These are phyloP conservation scores for Rubia occidens DNA, from an alignment of 305 asterid genomes.

Conservation along the genomic window DNA sequence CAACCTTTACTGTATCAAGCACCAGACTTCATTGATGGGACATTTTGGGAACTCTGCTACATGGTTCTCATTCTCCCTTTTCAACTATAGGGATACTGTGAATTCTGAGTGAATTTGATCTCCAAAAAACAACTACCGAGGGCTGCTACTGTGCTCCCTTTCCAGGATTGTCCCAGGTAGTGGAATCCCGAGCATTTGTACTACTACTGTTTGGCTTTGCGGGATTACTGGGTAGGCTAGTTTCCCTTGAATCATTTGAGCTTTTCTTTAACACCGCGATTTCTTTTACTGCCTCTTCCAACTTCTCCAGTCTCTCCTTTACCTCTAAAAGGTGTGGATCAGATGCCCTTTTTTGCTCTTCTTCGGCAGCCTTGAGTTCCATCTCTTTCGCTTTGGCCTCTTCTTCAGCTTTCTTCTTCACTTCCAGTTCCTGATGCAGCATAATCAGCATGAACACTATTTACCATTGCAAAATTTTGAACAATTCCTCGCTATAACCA, in stretches of 20 bases:
- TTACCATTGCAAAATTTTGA: slow-evolving; percentile 3
- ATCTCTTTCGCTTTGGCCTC: slow-evolving; percentile 76
- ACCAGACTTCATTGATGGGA: neutral
- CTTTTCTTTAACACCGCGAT: slow-evolving; percentile 45
- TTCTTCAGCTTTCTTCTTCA: slow-evolving; percentile 72
- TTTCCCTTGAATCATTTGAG: slow-evolving; percentile 17
- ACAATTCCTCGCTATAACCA: slow-evolving; percentile 10
- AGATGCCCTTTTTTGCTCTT: slow-evolving; percentile 42
- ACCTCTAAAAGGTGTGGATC: slow-evolving; percentile 63
- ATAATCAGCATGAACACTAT: slow-evolving; percentile 12
- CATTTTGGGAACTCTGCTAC: neutral
- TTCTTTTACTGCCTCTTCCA: slow-evolving; percentile 62
- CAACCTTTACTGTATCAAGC: neutral
- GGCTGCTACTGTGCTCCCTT: neutral
- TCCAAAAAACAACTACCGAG: neutral
- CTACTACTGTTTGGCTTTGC: slow-evolving; percentile 1
- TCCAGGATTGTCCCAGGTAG: slow-evolving; percentile 3
- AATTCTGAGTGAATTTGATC: neutral
- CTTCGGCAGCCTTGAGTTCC: slow-evolving; percentile 61
- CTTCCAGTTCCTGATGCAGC: slow-evolving; percentile 48
- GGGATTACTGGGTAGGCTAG: neutral
- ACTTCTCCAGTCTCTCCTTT: slow-evolving; percentile 63
- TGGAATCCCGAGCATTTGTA: slow-evolving; percentile 1
- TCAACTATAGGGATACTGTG: neutral
- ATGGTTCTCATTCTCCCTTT: too few species aligned